A percentile compares a stretch with the other conserved stretches of the same genome.
These are phyloP conservation scores for Capronia epimyces DNA, from an alignment of 2,329 filamentous ascomycete genomes.

Conservation along the genomic window DNA sequence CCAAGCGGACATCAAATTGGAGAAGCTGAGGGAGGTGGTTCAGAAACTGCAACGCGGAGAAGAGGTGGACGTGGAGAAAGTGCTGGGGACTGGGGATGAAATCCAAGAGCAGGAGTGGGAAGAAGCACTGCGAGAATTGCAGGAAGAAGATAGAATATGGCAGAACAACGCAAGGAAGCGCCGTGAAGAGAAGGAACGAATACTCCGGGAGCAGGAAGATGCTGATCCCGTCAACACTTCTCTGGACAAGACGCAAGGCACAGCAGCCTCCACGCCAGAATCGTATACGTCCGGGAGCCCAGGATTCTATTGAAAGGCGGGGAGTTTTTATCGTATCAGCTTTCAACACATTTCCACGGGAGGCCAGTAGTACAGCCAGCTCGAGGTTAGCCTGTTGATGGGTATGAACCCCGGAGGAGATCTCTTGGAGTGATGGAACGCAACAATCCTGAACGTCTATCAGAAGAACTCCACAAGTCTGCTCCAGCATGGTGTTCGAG, in stretches of 20 bases:
- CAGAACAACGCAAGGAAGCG: constrained; percentile 22
- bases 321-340: background rate
- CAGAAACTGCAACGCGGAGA: constrained; percentile 44
- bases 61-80: constrained; percentile 76
- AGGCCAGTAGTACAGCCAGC: too few species aligned
- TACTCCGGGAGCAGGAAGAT: constrained; percentile 22
- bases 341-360: too few species aligned
- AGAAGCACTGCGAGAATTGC: constrained; percentile 42
- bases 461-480: too few species aligned
- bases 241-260: constrained; percentile 3
- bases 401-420: too few species aligned
- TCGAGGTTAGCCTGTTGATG: too few species aligned
- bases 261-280: background rate
- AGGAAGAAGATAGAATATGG: constrained; percentile 28
- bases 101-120: constrained; percentile 81
- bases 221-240: constrained; percentile 24
- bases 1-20: constrained; percentile 72
- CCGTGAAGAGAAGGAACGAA: constrained; percentile 21
- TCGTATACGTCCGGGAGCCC: constrained; percentile 9
- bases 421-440: too few species aligned
- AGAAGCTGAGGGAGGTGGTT: constrained; percentile 61
- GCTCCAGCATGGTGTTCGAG: too few species aligned
- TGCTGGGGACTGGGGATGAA: constrained; percentile 71
- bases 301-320: constrained; percentile 20
- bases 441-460: too few species aligned